Conservation (phyloP, 768 basidiomycete species). For the Tubosaeta sp. region DNA sequence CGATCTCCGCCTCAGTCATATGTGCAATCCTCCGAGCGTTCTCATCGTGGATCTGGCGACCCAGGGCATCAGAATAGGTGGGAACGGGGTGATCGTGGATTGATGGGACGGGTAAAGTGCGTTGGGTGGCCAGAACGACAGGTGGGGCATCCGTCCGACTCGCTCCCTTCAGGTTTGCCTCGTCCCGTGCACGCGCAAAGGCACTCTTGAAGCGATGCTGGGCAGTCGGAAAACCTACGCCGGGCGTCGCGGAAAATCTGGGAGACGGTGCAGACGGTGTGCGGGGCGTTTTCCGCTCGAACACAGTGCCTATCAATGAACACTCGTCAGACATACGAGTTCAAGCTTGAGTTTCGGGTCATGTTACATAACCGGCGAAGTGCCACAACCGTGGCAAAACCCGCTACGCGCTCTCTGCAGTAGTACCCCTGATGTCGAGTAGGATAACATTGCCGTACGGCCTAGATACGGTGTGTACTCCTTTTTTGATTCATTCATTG, state of each 20-base stretch:
- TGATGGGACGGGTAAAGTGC: slow-evolving; percentile 7
- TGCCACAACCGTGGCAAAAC: too few species aligned
- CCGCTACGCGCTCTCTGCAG: too few species aligned
- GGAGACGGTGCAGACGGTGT: slow-evolving; percentile 22
- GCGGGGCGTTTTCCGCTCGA: slow-evolving; percentile 37
- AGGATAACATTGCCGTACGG: too few species aligned
- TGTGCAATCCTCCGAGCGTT: slow-evolving; percentile 56
- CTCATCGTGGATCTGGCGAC: slow-evolving; percentile 57
- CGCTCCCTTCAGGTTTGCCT: slow-evolving; percentile 7
- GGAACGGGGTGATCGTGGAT: slow-evolving; percentile 10
- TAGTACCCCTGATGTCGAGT: too few species aligned
- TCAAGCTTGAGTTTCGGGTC: not conserved
- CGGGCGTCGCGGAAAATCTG: slow-evolving; percentile 16
- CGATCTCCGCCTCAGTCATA: slow-evolving; percentile 72
- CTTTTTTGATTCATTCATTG: too few species aligned
- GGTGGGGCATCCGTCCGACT: slow-evolving; percentile 14
- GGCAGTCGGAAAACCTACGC: slow-evolving; percentile 58
- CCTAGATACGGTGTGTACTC: too few species aligned
- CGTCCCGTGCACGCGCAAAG: slow-evolving; percentile 49
- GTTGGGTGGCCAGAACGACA: slow-evolving; percentile 24
- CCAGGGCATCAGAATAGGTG: slow-evolving; percentile 36
- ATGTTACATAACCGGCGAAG: slow-evolving; percentile 10
- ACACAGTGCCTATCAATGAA: slow-evolving; percentile 41
- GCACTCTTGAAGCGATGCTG: slow-evolving; percentile 63
- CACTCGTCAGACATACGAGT: slow-evolving; percentile 21